Conservation (phyloP, 2,329 filamentous ascomycete genomes). For the Cordyceps tenuipes region DNA sequence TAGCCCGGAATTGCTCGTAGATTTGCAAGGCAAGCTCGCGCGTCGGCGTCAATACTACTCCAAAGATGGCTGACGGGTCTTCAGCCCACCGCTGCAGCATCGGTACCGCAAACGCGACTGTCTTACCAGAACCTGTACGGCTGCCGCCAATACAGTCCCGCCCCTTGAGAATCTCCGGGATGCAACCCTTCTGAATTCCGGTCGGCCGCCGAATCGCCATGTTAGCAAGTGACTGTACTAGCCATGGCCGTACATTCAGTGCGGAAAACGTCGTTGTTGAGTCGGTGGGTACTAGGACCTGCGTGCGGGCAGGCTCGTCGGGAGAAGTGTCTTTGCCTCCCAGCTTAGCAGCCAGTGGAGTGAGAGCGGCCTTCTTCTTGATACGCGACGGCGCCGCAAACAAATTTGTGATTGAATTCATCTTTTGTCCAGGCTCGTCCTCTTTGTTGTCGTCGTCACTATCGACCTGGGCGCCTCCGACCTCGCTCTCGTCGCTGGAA, state of each 20-base stretch:
- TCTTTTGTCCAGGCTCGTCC: conserved; percentile 22
- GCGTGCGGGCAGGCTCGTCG: conserved; percentile 19
- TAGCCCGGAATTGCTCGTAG: conserved; percentile 89
- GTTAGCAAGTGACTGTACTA: conserved; percentile 67
- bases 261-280: conserved; percentile 59
- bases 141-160: conserved; percentile 93
- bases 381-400: conserved; percentile 47
- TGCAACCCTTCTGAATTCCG: conserved; percentile 85
- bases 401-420: conserved; percentile 30
- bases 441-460: conserved; percentile 19
- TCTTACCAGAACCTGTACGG: conserved; percentile 94
- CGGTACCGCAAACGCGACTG: conserved; percentile 87
- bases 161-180: conserved; percentile 85
- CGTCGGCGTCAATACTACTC: conserved; percentile 80
- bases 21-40: conserved; percentile 92
- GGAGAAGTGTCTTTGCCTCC: not conserved
- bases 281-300: conserved; percentile 44
- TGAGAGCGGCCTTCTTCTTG: conserved; percentile 28
- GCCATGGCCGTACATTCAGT: conserved; percentile 73
- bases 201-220: conserved; percentile 83
- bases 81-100: conserved; percentile 90
- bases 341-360: conserved; percentile 11
- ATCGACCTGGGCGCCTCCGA: conserved; percentile 17
- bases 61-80: conserved; percentile 88
- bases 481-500: conserved; percentile 20